Evolutionary conservation across 306 rosid species (phyloP), one percentile per base, ranked within the genome.

Genomic region (Alnus glutinosa): DNA sequence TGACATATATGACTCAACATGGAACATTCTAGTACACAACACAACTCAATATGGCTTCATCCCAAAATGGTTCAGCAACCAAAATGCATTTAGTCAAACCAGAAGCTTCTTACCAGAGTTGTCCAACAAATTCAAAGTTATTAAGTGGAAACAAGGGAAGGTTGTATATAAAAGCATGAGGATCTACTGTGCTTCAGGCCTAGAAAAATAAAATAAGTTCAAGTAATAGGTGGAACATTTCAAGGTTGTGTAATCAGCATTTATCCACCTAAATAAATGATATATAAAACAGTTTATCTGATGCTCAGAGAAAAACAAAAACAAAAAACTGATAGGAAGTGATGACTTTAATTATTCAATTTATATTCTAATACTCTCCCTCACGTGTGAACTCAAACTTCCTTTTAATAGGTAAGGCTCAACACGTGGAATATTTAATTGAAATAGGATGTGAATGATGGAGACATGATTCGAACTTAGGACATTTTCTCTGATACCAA

Each of bases 101-200:
- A 6, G 50, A 67, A 67, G 71, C 71, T 67, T 67, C 71, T 37
- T 39, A 39, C 14, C 18, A 16, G 30, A 67, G 71, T 16, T 67
- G 39, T 30, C 42, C 42, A 61, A 61, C 42, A 61, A 61, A 30
- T 61, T 12, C 18, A 0, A 10, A 4, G 15, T 28, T 11, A 30
- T 30, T 28, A n/a, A 2, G 39, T 32, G 39, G 42, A 61, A 34
- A 28, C 68, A 61, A 28, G 1, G 6, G 32, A 67, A 67, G 30
- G 71, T 5, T 67, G 70, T 16, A 16, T n/a, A 32, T 16, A 64
- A 37, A 42, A 37, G 47, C 71, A 66, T 16, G 23, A 9, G 12
- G 71, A 37, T 66, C 39, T 37, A 3, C 11, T 66, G 28, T 16
- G 6, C 11, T 37, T 19, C 16, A 37, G 28, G 11, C 71, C 7